Base-by-base conservation (phyloP, 1,284 basidiomycete genomes). In the Microbotryum intermedium region DNA sequence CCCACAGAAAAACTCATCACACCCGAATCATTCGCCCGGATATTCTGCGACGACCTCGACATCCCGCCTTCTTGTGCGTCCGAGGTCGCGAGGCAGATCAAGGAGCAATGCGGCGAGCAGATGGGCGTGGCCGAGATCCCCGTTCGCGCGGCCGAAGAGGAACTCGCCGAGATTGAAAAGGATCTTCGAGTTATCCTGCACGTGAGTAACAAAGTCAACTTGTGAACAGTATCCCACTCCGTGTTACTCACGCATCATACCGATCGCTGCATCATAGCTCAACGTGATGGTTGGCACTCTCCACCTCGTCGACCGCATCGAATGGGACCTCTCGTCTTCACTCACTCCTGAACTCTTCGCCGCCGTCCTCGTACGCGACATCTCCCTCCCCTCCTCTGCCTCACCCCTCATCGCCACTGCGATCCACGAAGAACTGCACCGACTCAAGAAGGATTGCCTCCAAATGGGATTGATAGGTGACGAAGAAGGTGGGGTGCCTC, bases 261-360 rank as follows among this genome's bases (percentile, higher is more conserved):
- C 45, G 4, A 11, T 16, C n/a, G n/a, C n/a, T n/a, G n/a, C n/a
- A n/a, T 49, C 44, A 21, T 75, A 95, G 90, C 90, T 98, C 74
- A 93, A 98, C 76, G 90, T 98, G n/a, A 94, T 97, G 75, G 88
- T 98, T 72, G 87, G 86, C 50, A 88, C 86, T 21, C 81, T 91
- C 73, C 89, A 94, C 74, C 81, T 98, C 1, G 80, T 87, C 59
- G 94, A 98, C 76, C 88, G 93, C 67, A 89, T 98, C 70, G 95
- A 98, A 76, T 98, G 95, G 95, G 94, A 98, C 75, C 81, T 98
- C 8, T 83, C 90, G 34, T 97, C 93, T 0, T 82, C 87, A 0
- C 82, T 97, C 20, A 93, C 92, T 0, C 94, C 94, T 0, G 87
- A 94, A 72, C 79, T 79, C 1, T 98, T 97, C 71, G 84, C 94